A percentile compares a stretch with the other conserved stretches of the same genome.
Evolutionary conservation across 371 early-diverging fungal genomes (phyloP).

Genomic region (Zychaea mexicana): DNA sequence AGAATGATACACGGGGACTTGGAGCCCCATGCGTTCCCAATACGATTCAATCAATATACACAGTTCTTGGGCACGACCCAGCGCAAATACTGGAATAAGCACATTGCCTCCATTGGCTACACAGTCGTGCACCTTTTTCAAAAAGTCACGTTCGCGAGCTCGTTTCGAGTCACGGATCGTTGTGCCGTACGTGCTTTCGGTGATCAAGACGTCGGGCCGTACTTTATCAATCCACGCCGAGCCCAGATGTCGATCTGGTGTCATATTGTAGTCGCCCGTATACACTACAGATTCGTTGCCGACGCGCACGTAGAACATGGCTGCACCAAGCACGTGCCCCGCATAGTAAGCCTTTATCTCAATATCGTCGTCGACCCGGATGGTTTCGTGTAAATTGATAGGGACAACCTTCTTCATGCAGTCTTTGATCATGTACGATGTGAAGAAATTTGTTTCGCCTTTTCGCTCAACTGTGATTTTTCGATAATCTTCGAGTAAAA

Average conservation of each 20-base stretch:
- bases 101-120: constrained; percentile 91
- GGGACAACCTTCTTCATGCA: constrained; percentile 93
- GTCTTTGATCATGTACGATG: constrained; percentile 79
- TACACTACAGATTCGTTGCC: constrained; percentile 89
- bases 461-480: constrained; percentile 87
- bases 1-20: constrained; percentile 90
- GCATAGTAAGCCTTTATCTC: constrained; percentile 95
- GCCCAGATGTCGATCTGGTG: constrained; percentile 94
- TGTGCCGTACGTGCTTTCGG: constrained; percentile 97
- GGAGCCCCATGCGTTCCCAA: constrained; percentile 92
- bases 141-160: constrained; percentile 90
- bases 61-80: constrained; percentile 96
- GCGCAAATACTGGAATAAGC: constrained; percentile 94
- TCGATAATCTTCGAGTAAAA: constrained; percentile 91
- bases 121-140: constrained; percentile 89
- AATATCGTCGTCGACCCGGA: constrained; percentile 80
- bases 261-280: constrained; percentile 99
- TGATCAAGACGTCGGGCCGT: constrained; percentile 90
- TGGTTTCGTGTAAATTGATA: constrained; percentile 87
- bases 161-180: constrained; percentile 93
- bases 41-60: constrained; percentile 94
- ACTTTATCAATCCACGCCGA: constrained; percentile 93
- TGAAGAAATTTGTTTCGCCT: constrained; percentile 88
- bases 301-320: constrained; percentile 90
- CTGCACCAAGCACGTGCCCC: constrained; percentile 98